Evolutionary conservation across 331 rosid species (phyloP), one percentile per base, ranked within the genome.

Genomic region (Quercus lobata): DNA sequence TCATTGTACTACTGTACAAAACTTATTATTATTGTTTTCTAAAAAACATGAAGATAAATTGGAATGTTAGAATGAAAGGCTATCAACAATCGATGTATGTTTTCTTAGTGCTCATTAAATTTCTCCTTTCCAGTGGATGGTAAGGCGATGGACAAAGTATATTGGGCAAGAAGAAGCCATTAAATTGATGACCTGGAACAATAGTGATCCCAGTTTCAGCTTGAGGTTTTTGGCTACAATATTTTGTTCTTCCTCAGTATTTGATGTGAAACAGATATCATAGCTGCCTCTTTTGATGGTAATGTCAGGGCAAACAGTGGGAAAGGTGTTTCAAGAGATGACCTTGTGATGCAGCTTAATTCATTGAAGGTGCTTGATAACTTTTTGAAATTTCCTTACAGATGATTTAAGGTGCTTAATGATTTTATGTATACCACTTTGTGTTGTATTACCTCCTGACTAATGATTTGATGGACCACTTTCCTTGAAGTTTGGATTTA

Each of bases 181-280:
- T 81, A 89, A 83, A 76, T 78, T 93, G 89, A 91, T 93, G 98
- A 74, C 27, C 76, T 93, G 98, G 98, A 93, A 93, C 81, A 93
- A 93, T 77, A 86, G 84, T 74, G 95, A 91, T 78, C 98, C 98
- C 76, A 84, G 87, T 87, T 93, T 81, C 86, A 93, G 97, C 86
- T 82, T 93, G 81, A 93, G 98, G 97, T 89, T 82, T 84, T 80
- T 44, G 63, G 76, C 30, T 60, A 29, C 49, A 60, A 37, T 70
- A 72, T 46, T 79, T 30, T 80, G 78, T 78, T 74, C 81, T 34
- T 56, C 79, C 76, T 60, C 8, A 35, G 72, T 46, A 9, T 54
- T 41, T 77, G 32, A 81, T 18, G 4, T 49, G 37, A 76, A 80
- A 32, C 27, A 32, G 27, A 41, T 70, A 61, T 61, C 72, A 58